phyloP scores from a whole-genome alignment of 345 rosid species.

The Eucalyptus brandiana region DNA sequence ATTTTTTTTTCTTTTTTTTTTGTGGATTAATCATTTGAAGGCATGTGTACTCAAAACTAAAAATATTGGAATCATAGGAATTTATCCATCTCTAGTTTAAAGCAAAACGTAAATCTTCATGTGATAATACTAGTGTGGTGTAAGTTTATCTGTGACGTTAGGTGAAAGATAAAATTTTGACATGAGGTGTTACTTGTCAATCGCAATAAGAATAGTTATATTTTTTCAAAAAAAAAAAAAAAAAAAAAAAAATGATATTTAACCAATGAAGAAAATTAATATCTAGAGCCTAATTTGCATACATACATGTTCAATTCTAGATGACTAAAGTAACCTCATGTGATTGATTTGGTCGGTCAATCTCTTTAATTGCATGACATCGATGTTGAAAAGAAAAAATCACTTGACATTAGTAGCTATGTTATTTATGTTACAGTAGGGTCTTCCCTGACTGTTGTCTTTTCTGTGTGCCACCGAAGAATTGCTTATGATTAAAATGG shows the following conservation, averaged over 20 bases:
- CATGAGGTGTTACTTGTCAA: not conserved
- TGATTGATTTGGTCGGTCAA: not conserved
- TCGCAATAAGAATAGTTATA: rapidly evolving
- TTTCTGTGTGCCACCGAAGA: not conserved
- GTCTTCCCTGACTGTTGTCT: not conserved
- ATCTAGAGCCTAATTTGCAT: not conserved
- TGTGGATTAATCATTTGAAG: no score
- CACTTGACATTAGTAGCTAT: not conserved
- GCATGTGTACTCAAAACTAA: no score
- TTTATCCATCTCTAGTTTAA: no score
- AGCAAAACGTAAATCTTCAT: no score
- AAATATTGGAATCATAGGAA: no score
- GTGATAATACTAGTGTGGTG: no score
- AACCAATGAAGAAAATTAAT: not conserved
- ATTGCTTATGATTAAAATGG: not conserved
- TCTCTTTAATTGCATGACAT: not conserved
- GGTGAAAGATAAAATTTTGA: rapidly evolving
- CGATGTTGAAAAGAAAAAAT: not conserved
- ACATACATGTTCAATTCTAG: rapidly evolving
- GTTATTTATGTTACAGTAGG: not conserved
- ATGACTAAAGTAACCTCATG: not conserved
- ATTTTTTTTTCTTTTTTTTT: no score
- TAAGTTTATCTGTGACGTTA: rapidly evolving
- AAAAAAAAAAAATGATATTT: no score
- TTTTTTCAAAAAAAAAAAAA: no score